A percentile compares a stretch with the other conserved stretches of the same genome.
These are phyloP conservation scores for Nicotiana undulata DNA, from an alignment of 257 asterid genomes.

Conservation along the genomic window DNA sequence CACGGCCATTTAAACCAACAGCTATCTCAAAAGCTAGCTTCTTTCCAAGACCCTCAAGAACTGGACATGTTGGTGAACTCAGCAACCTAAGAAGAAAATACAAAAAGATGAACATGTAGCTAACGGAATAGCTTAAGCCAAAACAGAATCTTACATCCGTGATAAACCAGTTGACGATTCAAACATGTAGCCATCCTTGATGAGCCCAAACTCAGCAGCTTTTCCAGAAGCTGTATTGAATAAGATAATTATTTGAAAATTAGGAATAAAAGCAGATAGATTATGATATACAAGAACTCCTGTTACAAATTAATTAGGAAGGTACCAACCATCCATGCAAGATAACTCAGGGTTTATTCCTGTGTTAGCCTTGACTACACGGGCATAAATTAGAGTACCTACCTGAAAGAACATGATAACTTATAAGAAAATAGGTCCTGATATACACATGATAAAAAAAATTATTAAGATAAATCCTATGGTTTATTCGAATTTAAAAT, in stretches of 20 bases:
- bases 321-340: constrained; percentile 87
- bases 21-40: constrained; percentile 91
- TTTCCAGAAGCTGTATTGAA: constrained; percentile 53
- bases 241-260: constrained; percentile 10
- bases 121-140: not conserved
- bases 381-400: constrained; percentile 79
- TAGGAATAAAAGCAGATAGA: not conserved
- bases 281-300: not conserved
- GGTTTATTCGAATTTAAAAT: not conserved
- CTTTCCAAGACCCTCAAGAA: constrained; percentile 86
- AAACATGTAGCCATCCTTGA: constrained; percentile 88
- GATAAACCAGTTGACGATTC: constrained; percentile 90
- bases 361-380: constrained; percentile 76
- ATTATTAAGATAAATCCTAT: not conserved
- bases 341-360: constrained; percentile 97
- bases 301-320: not conserved
- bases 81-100: constrained; percentile 43
- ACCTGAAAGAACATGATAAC: constrained; percentile 36
- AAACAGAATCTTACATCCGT: constrained; percentile 42
- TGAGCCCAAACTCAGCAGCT: constrained; percentile 88
- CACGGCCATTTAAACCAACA: constrained; percentile 87
- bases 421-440: constrained; percentile 1
- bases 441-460: not conserved
- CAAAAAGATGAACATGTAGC: not conserved
- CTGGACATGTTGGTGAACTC: constrained; percentile 78